Evolutionary conservation across 768 basidiomycete genomes (phyloP), one percentile per base, ranked within the genome.

Genomic region (Phlebiopsis flavidoalba): DNA sequence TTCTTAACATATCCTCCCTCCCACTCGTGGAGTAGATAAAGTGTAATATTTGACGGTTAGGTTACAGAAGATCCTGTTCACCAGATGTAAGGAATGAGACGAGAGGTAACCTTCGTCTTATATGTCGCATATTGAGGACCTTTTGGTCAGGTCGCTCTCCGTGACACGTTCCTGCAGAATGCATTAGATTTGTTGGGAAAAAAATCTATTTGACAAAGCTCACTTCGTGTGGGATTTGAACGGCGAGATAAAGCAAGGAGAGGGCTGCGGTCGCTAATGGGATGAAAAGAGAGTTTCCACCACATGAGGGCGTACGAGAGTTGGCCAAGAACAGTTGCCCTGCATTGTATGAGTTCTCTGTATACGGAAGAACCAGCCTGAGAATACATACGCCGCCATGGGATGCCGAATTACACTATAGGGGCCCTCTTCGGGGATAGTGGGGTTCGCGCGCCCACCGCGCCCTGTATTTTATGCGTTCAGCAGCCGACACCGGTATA

Each of bases 371-470:
- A 31, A 51, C 49, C 46, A 31, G 12, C 37, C 22, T 24, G 15
- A 47, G 43, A 31, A 17, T 26, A 65, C 72, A 57, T 58, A 75
- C 74, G 65, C 67, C 59, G 76, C 76, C 12, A 60, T 57, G 2
- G 76, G 76, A 54, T 77, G 76, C 40, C 76, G 76, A 36, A 77
- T 70, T 31, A 74, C 51, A 8, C 70, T 60, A 58, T 77, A 77
- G 5, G 74, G 75, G 1, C 76, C 76, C 7, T 63, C 67, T 37
- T 67, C 64, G 4, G 69, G 65, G 59, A 73, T 7, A 35, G 61
- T 69, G 0, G 69, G 63, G 54, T 74, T 76, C 60, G 71, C 74
- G 43, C 70, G 56, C n/a, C n/a, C n/a, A n/a, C n/a, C 53, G 64
- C 6, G 62, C 21, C 47, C 61, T 58, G 46, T 21, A 60, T 31